Conservation (phyloP, 305 asterid genomes). For the Withania somnifera region DNA sequence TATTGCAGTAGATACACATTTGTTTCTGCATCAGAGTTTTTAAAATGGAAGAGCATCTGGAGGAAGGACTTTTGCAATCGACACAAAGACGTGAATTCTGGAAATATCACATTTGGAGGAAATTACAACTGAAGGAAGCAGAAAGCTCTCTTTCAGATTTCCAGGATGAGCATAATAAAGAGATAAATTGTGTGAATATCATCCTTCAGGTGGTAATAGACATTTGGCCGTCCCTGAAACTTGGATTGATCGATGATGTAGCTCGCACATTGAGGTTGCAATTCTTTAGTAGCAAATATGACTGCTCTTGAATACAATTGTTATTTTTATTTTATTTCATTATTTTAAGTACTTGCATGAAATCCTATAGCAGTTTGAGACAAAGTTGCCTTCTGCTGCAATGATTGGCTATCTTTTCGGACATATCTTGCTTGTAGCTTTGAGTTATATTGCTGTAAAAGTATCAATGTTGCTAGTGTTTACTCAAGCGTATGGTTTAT, state of each 20-base stretch:
- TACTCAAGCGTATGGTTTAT: constrained; percentile 10
- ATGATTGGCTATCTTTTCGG: background rate
- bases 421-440: background rate
- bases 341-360: background rate
- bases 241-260: constrained; percentile 48
- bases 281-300: background rate
- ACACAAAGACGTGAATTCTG: constrained; percentile 14
- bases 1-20: constrained; percentile 58
- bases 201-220: constrained; percentile 29
- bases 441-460: background rate
- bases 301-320: background rate
- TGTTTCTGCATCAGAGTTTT: constrained; percentile 35
- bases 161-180: constrained; percentile 18
- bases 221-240: constrained; percentile 52
- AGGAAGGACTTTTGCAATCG: constrained; percentile 14
- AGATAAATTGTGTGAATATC: constrained; percentile 14
- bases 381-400: background rate
- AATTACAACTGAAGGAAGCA: constrained; percentile 14
- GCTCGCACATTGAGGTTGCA: constrained; percentile 41
- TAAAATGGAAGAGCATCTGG: constrained; percentile 20
- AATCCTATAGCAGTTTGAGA: background rate
- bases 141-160: constrained; percentile 12
- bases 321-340: background rate
- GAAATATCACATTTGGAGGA: constrained; percentile 12
- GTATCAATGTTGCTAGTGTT: too few relatives aligned